These are phyloP conservation scores for Aspergillus pseudoviridinutans DNA, from an alignment of 2,329 filamentous ascomycete genomes.

Conservation along the genomic window DNA sequence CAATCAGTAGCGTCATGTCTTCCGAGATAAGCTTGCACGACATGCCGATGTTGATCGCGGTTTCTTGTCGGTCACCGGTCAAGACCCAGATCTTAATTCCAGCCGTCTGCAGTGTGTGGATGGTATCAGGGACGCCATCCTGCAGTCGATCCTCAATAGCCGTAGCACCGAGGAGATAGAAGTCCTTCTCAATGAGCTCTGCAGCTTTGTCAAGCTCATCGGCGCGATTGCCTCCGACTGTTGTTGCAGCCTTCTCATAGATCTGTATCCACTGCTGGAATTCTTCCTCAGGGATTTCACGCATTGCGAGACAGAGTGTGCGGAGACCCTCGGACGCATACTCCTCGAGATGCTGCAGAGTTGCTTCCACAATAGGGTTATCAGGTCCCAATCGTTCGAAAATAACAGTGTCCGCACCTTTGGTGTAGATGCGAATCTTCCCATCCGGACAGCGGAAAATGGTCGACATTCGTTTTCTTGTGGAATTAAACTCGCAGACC, in stretches of 20 bases:
- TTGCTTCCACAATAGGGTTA: constrained; percentile 84
- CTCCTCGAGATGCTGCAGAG: constrained; percentile 92
- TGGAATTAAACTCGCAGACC: constrained; percentile 99
- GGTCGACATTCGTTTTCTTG: constrained; percentile 94
- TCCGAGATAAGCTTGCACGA: constrained; percentile 97
- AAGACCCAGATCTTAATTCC: constrained; percentile 99
- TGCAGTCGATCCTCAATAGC: constrained; percentile 96
- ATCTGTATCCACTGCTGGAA: constrained; percentile 83
- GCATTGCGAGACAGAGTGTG: constrained; percentile 90
- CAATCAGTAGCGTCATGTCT: constrained; percentile 95
- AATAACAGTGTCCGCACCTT: constrained; percentile 97
- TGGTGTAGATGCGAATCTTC: constrained; percentile 89
- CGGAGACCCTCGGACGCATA: constrained; percentile 95
- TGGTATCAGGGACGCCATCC: constrained; percentile 96
- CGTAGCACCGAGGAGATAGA: constrained; percentile 87
- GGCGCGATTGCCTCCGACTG: constrained; percentile 83
- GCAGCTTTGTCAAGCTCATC: constrained; percentile 97
- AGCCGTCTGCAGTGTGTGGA: constrained; percentile 91
- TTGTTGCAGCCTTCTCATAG: constrained; percentile 83
- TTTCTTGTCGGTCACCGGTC: constrained; percentile 96
- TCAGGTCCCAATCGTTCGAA: constrained; percentile 80
- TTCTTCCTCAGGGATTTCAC: constrained; percentile 85
- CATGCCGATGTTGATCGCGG: constrained; percentile 99
- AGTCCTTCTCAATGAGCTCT: constrained; percentile 89
- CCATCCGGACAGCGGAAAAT: constrained; percentile 96